Evolutionary conservation across 257 asterid genomes (phyloP).

Genomic region (Solanum microdontum): DNA sequence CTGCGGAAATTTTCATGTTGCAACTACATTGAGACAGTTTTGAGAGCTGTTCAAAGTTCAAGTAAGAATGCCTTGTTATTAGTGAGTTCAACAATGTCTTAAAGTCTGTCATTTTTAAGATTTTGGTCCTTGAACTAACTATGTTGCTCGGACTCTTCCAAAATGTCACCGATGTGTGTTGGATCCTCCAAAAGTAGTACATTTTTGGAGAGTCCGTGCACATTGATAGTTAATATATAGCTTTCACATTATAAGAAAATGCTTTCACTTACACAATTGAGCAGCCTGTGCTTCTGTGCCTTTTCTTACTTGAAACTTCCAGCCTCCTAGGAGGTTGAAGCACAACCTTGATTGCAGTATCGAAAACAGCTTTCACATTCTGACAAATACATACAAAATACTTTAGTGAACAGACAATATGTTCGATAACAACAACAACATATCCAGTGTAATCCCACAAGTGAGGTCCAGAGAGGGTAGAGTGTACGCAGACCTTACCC

Average conservation of each 20-base stretch:
- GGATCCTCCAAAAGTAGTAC: neutral
- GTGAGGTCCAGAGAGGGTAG: neutral
- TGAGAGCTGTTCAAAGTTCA: neutral
- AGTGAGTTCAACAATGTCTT: too few relatives aligned
- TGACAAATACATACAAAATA: conserved; percentile 2
- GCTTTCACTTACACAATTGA: conserved; percentile 58
- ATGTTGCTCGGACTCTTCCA: neutral
- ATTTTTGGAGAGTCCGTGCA: too few relatives aligned
- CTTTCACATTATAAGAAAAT: neutral
- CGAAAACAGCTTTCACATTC: conserved; percentile 96
- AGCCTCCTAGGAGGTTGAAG: conserved; percentile 87
- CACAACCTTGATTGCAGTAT: conserved; percentile 87
- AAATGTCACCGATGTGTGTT: neutral
- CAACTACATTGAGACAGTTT: neutral
- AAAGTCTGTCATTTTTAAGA: neutral
- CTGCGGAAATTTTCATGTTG: neutral
- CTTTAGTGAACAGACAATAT: neutral
- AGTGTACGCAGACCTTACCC: neutral
- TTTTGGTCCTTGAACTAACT: neutral
- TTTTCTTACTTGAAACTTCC: conserved; percentile 51
- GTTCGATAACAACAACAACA: neutral
- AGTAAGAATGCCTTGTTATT: too few relatives aligned
- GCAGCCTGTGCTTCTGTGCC: conserved; percentile 52
- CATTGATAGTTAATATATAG: neutral
- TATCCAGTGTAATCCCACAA: neutral